Conservation (phyloP, 192 early-diverging fungal genomes). For the Backusella mclennaniae region DNA sequence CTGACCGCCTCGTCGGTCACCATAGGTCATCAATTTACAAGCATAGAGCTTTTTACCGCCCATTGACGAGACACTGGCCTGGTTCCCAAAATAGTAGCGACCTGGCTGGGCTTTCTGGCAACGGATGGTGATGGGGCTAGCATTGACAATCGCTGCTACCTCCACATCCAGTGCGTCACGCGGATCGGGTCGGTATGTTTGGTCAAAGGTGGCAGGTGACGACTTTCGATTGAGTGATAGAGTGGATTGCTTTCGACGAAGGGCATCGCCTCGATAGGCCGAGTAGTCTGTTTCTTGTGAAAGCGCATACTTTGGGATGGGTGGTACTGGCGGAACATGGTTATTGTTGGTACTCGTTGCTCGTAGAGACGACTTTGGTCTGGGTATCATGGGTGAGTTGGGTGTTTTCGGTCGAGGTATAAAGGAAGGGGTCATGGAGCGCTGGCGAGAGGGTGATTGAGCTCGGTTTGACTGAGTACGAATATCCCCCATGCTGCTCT, state of each 20-base stretch:
- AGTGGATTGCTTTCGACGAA: not conserved
- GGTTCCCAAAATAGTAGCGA: conserved; percentile 45
- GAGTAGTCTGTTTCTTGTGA: conserved; percentile 1
- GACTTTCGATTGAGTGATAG: not conserved
- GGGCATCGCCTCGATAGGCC: not conserved
- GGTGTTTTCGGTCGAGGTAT: conserved; percentile 40
- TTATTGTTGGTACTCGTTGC: not conserved
- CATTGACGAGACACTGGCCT: conserved; percentile 38
- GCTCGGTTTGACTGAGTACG: not conserved
- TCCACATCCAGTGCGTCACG: conserved; percentile 53
- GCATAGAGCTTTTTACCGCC: conserved; percentile 43
- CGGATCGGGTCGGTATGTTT: conserved; percentile 37
- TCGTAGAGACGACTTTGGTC: conserved; percentile 4
- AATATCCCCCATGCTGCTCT: conserved; percentile 19
- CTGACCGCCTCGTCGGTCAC: conserved; percentile 19
- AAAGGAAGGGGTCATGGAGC: conserved; percentile 31
- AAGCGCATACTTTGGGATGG: not conserved
- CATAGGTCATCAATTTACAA: conserved; percentile 46
- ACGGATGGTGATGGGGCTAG: conserved; percentile 46
- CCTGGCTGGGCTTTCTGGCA: conserved; percentile 42
- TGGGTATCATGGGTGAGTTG: conserved; percentile 15
- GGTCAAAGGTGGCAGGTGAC: not conserved
- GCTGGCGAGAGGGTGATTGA: conserved; percentile 4
- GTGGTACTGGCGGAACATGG: not conserved
- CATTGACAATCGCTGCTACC: conserved; percentile 51